These are phyloP conservation scores for Infundibulicybe gibba DNA, from an alignment of 768 basidiomycete genomes.

Conservation along the genomic window DNA sequence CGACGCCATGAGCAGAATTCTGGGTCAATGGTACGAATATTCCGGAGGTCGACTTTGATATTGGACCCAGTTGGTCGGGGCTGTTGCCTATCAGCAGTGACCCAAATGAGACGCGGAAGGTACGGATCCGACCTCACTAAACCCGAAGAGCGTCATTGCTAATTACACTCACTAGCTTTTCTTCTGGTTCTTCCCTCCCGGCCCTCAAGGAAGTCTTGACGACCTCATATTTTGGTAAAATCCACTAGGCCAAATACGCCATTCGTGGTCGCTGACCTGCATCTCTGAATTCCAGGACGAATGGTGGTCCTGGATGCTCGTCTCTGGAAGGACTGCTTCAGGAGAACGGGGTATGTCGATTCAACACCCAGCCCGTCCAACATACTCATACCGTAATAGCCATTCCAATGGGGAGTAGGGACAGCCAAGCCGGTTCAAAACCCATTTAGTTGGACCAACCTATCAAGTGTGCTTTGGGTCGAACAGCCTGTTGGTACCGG, in stretches of 20 bases:
- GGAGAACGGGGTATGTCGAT: conserved; percentile 62
- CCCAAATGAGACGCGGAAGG: conserved; percentile 65
- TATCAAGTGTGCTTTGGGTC: conserved; percentile 70
- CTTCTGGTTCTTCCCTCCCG: conserved; percentile 86
- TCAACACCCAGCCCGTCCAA: background rate
- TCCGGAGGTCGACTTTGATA: conserved; percentile 51
- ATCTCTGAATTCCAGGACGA: conserved; percentile 45
- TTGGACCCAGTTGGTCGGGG: conserved; percentile 76
- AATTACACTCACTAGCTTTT: conserved; percentile 46
- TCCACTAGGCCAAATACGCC: background rate
- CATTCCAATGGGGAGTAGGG: conserved; percentile 63
- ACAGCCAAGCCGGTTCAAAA: conserved; percentile 63
- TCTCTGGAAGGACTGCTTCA: conserved; percentile 71
- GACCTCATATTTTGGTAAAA: conserved; percentile 73
- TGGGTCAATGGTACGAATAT: background rate
- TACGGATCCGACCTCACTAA: background rate
- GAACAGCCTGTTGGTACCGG: conserved; percentile 83
- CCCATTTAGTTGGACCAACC: conserved; percentile 75
- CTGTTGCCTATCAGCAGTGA: conserved; percentile 64
- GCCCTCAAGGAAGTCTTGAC: conserved; percentile 65
- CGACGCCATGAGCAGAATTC: background rate
- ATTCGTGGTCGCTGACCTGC: background rate
- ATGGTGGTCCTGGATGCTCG: conserved; percentile 80
- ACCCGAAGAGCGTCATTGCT: no score
- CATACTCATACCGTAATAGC: conserved; percentile 33